phyloP scores from a whole-genome alignment of 1,284 basidiomycete species.

The Heterobasidion irregulare region DNA sequence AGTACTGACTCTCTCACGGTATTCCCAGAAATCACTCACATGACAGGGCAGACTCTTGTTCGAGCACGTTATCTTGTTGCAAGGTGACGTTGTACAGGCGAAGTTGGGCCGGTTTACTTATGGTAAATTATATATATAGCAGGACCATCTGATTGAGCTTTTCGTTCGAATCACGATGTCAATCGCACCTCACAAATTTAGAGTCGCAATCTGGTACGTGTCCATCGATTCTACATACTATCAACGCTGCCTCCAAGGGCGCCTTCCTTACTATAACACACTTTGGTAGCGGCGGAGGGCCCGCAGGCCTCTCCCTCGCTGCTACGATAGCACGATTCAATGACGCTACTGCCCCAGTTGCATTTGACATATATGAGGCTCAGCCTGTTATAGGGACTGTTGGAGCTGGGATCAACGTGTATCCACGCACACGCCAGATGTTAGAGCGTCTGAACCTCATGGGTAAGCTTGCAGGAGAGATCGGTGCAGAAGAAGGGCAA shows the following conservation, averaged over 20 bases:
- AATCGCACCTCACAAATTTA: background rate
- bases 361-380: slow-evolving; percentile 1
- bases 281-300: background rate
- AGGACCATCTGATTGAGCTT: background rate
- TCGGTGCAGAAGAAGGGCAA: background rate
- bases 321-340: background rate
- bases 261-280: background rate
- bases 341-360: background rate
- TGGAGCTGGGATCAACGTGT: slow-evolving; percentile 1
- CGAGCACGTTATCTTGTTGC: too few species aligned
- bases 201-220: background rate
- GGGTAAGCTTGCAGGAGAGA: background rate
- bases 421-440: background rate
- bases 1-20: too few species aligned
- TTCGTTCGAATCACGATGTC: slow-evolving; percentile 6
- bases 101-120: too few species aligned
- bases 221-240: too few species aligned
- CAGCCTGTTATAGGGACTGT: background rate
- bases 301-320: slow-evolving; percentile 1
- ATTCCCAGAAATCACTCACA: too few species aligned
- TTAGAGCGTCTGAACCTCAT: background rate
- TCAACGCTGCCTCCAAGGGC: background rate
- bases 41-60: too few species aligned
- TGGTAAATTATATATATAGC: too few species aligned
- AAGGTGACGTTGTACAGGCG: too few species aligned